A percentile compares a stretch with the other conserved stretches of the same genome.
Conservation (phyloP, 2,329 filamentous ascomycete species). For the Zymoseptoria crescenta region DNA sequence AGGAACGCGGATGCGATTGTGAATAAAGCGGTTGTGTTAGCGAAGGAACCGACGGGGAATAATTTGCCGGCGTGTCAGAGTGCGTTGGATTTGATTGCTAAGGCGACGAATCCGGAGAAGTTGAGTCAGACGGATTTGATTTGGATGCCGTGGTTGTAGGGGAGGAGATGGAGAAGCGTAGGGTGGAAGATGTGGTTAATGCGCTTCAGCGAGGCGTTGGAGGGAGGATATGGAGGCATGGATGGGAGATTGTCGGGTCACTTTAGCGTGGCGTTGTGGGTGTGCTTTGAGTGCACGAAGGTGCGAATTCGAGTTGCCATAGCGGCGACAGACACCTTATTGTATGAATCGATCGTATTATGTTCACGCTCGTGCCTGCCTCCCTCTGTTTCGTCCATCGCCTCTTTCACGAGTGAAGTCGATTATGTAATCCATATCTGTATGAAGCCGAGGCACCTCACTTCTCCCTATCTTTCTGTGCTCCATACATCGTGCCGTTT, state of each 20-base stretch:
- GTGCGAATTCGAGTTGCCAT: neutral
- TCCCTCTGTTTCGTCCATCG: neutral
- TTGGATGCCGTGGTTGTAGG: slow-evolving; percentile 92
- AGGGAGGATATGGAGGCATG: neutral
- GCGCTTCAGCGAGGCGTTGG: neutral
- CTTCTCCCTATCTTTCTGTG: neutral
- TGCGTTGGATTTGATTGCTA: slow-evolving; percentile 87
- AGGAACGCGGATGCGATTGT: slow-evolving; percentile 85
- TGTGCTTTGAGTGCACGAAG: neutral
- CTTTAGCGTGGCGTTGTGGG: neutral
- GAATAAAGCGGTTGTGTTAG: slow-evolving; percentile 78
- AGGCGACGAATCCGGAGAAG: slow-evolving; percentile 85
- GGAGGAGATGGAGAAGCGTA: neutral
- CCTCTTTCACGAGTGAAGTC: neutral
- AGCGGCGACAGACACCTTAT: neutral
- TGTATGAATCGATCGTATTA: neutral
- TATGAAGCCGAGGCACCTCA: neutral
- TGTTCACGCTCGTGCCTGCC: neutral
- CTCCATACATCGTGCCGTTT: too few relatives aligned
- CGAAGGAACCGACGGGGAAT: slow-evolving; percentile 54
- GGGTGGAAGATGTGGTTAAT: neutral
- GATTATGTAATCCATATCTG: neutral
- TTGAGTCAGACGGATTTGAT: slow-evolving; percentile 81
- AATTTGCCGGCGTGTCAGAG: slow-evolving; percentile 94
- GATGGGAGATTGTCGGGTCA: neutral